These are phyloP conservation scores for Aspergillus tanneri DNA, from an alignment of 2,329 filamentous ascomycete genomes.

Conservation along the genomic window DNA sequence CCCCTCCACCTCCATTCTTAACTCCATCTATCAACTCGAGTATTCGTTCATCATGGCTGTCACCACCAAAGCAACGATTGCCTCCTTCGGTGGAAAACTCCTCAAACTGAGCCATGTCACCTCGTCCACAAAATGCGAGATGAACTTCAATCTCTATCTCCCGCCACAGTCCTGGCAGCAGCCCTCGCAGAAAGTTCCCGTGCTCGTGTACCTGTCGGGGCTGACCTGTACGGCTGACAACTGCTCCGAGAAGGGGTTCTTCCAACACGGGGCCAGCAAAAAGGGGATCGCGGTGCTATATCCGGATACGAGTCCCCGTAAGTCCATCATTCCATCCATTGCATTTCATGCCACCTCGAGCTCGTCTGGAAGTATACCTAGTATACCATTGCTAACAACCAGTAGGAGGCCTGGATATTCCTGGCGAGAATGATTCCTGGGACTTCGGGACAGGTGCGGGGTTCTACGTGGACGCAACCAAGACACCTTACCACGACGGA, in stretches of 20 bases:
- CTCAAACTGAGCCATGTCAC: constrained; percentile 90
- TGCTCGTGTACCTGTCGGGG: constrained; percentile 90
- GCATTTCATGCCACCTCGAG: too few species aligned
- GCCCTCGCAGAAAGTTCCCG: constrained; percentile 65
- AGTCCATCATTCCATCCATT: too few species aligned
- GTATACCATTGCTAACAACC: not conserved
- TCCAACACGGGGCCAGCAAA: constrained; percentile 76
- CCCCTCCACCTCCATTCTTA: constrained; percentile 3
- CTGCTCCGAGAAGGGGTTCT: constrained; percentile 77
- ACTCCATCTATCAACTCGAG: not conserved
- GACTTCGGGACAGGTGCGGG: constrained; percentile 91
- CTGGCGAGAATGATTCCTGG: constrained; percentile 81
- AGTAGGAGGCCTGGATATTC: constrained; percentile 70
- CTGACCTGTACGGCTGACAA: constrained; percentile 91
- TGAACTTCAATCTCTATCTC: constrained; percentile 90
- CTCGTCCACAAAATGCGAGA: constrained; percentile 74
- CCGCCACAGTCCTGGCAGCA: constrained; percentile 65
- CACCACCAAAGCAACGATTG: constrained; percentile 84
- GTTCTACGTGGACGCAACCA: constrained; percentile 89
- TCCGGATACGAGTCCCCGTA: constrained; percentile 90
- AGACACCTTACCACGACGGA: constrained; percentile 68
- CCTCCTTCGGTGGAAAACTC: constrained; percentile 89
- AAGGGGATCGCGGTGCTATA: constrained; percentile 89
- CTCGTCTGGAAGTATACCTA: too few species aligned
- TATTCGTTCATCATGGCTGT: constrained; percentile 64